Conservation (phyloP, 192 early-diverging fungal genomes). For the Coemansia sp. region DNA sequence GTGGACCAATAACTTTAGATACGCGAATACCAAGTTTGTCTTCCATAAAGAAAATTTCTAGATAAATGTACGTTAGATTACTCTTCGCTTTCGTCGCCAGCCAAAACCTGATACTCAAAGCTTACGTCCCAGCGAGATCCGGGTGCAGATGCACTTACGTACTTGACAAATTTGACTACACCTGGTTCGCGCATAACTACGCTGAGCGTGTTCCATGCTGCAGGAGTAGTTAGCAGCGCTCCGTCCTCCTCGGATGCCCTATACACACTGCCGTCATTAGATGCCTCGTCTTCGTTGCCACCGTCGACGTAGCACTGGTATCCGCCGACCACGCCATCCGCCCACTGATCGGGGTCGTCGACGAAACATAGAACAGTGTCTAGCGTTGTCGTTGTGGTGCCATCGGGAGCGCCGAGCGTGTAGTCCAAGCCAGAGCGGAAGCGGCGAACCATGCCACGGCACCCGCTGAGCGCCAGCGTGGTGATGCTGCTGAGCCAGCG, state of each 20-base stretch:
- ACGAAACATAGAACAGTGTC: constrained; percentile 70
- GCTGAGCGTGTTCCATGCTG: constrained; percentile 66
- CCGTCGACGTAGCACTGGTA: constrained; percentile 79
- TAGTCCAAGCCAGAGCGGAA: constrained; percentile 85
- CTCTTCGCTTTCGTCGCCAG: constrained; percentile 27
- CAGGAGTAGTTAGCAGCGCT: constrained; percentile 69
- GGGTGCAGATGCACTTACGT: constrained; percentile 74
- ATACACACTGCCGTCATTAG: constrained; percentile 65
- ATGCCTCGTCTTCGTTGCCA: constrained; percentile 68
- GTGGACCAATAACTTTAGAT: constrained; percentile 50
- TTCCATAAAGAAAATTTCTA: constrained; percentile 78
- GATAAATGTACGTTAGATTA: neutral
- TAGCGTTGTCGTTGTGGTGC: constrained; percentile 55
- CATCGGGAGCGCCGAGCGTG: constrained; percentile 69
- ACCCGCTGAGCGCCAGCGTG: constrained; percentile 43
- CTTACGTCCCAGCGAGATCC: constrained; percentile 81
- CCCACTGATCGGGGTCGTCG: constrained; percentile 55
- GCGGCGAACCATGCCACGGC: constrained; percentile 64
- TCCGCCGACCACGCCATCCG: constrained; percentile 66
- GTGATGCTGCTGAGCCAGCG: constrained; percentile 64
- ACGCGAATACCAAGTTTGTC: constrained; percentile 58
- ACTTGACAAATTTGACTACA: constrained; percentile 80
- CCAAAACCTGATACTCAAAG: constrained; percentile 65
- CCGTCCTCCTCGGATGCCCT: constrained; percentile 64
- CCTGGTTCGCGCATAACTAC: constrained; percentile 74